phyloP scores from a whole-genome alignment of 2,329 filamentous ascomycete genomes.

The Fusarium siculi region DNA sequence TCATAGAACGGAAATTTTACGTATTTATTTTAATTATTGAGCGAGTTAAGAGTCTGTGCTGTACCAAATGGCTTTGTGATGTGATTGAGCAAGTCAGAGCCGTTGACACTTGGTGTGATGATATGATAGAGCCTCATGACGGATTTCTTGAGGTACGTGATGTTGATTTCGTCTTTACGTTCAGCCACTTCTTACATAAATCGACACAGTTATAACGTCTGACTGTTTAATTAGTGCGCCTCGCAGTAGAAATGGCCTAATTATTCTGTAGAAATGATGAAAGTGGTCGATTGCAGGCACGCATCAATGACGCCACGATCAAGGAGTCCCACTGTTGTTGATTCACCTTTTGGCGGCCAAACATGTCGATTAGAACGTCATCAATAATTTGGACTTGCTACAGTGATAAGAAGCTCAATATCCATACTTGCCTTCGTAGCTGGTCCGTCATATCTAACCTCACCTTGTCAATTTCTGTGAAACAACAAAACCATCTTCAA shows the following conservation, averaged over 20 bases:
- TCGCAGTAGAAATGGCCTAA: background rate
- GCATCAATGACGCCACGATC: constrained; percentile 42
- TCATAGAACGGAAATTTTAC: constrained; percentile 35
- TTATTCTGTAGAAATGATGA: constrained; percentile 24
- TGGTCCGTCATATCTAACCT: background rate
- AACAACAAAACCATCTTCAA: too few species aligned
- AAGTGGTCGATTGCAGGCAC: constrained; percentile 24
- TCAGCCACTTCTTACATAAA: background rate
- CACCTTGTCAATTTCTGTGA: background rate
- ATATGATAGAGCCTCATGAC: too few species aligned
- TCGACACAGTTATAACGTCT: background rate
- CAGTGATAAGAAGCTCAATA: background rate
- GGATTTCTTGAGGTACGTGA: too few species aligned
- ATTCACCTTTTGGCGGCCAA: constrained; percentile 12
- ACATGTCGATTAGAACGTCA: constrained; percentile 13
- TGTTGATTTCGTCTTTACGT: background rate
- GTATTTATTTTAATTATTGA: constrained; percentile 33
- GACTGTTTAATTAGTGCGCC: background rate
- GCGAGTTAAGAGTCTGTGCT: background rate
- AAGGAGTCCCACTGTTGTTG: constrained; percentile 9
- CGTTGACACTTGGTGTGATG: too few species aligned
- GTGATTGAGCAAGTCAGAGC: background rate
- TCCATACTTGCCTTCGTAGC: background rate
- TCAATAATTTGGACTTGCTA: background rate
- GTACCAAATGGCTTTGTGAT: background rate